These are phyloP conservation scores for Macrolepiota albuminosa DNA, from an alignment of 768 basidiomycete genomes.

Conservation along the genomic window DNA sequence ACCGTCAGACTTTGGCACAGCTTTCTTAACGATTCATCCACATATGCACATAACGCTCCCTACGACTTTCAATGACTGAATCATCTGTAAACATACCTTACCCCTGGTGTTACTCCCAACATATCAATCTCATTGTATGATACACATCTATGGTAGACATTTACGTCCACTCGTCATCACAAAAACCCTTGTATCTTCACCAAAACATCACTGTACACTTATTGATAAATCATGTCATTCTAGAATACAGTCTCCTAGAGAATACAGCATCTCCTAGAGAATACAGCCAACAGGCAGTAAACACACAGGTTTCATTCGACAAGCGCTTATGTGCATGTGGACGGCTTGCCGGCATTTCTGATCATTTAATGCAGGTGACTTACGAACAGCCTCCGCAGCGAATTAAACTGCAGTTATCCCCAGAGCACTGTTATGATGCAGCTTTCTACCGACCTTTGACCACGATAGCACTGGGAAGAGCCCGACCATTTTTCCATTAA, in stretches of 20 bases:
- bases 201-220: background rate
- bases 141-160: background rate
- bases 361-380: background rate
- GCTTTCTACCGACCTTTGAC: background rate
- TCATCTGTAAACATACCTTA: background rate
- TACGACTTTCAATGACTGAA: background rate
- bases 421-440: background rate
- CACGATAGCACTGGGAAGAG: background rate
- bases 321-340: background rate
- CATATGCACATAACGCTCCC: background rate
- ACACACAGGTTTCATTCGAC: background rate
- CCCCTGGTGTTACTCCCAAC: background rate
- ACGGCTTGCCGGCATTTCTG: background rate
- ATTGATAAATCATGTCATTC: too few relatives aligned
- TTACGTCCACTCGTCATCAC: background rate
- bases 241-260: too few relatives aligned
- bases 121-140: background rate
- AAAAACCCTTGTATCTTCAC: background rate
- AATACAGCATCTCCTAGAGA: too few relatives aligned
- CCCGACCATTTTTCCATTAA: background rate
- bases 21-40: background rate
- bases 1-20: background rate
- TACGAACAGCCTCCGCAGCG: background rate
- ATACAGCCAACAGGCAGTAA: too few relatives aligned
- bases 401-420: background rate